Conservation (phyloP, 805 yeast species). For the Metschnikowia matae region DNA sequence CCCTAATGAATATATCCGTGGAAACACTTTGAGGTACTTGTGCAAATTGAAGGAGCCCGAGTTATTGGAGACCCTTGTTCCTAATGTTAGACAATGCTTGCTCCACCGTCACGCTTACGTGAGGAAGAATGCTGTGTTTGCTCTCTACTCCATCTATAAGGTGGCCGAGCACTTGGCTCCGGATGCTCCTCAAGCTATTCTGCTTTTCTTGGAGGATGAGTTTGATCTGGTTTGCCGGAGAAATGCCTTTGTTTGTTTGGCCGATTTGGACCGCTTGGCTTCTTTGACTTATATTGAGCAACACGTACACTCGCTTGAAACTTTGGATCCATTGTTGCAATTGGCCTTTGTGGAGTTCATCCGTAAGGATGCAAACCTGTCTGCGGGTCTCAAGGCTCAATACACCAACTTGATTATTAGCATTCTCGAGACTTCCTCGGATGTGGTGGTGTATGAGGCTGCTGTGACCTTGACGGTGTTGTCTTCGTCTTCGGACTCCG, state of each 20-base stretch:
- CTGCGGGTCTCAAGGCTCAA: slow-evolving; percentile 60
- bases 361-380: slow-evolving; percentile 56
- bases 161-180: slow-evolving; percentile 87
- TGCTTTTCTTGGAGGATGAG: slow-evolving; percentile 71
- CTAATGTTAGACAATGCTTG: slow-evolving; percentile 83
- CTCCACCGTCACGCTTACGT: slow-evolving; percentile 98
- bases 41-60: slow-evolving; percentile 90
- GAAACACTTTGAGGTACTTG: slow-evolving; percentile 88
- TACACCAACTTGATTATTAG: slow-evolving; percentile 72
- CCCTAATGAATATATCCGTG: slow-evolving; percentile 95
- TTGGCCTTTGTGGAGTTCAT: slow-evolving; percentile 89
- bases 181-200: slow-evolving; percentile 86
- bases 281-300: slow-evolving; percentile 81
- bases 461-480: slow-evolving; percentile 71
- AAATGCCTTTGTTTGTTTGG: slow-evolving; percentile 87
- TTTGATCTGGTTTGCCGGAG: slow-evolving; percentile 92
- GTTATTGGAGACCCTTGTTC: slow-evolving; percentile 90
- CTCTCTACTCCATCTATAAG: slow-evolving; percentile 75
- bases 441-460: slow-evolving; percentile 85
- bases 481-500: slow-evolving; percentile 57
- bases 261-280: slow-evolving; percentile 76
- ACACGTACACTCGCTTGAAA: slow-evolving; percentile 53
- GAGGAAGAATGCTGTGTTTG: slow-evolving; percentile 93
- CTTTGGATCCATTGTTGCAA: slow-evolving; percentile 79
- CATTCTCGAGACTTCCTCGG: slow-evolving; percentile 63